A percentile compares a stretch with the other conserved stretches of the same genome.
Evolutionary conservation across 805 yeast genomes (phyloP).

Genomic region (Saturnispora besseyi): DNA sequence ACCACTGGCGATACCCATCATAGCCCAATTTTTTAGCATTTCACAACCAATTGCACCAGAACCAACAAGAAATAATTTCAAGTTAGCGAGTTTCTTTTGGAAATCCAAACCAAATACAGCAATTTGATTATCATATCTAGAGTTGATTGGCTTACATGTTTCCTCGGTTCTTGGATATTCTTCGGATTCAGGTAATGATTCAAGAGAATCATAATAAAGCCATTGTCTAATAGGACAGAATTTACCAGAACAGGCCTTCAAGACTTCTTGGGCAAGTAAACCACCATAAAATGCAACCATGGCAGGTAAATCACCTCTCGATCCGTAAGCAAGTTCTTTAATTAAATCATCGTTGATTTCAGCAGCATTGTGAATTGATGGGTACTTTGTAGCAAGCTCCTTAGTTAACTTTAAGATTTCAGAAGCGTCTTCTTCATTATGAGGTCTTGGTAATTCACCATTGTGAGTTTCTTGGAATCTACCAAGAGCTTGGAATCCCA

Average conservation of each 20-base stretch:
- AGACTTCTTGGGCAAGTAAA: slow-evolving; percentile 89
- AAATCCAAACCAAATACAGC: slow-evolving; percentile 84
- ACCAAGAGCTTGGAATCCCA: slow-evolving; percentile 86
- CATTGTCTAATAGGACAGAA: slow-evolving; percentile 90
- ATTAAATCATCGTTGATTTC: slow-evolving; percentile 56
- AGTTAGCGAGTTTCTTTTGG: slow-evolving; percentile 64
- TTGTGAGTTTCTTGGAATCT: slow-evolving; percentile 56
- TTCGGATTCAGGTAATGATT: slow-evolving; percentile 64
- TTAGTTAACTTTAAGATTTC: slow-evolving; percentile 53
- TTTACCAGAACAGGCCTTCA: slow-evolving; percentile 92
- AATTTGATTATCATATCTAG: slow-evolving; percentile 91
- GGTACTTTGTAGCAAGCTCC: slow-evolving; percentile 48
- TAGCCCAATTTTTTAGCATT: slow-evolving; percentile 96
- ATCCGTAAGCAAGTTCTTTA: slow-evolving; percentile 68
- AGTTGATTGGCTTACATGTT: slow-evolving; percentile 62
- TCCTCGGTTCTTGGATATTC: slow-evolving; percentile 56
- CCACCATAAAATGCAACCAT: slow-evolving; percentile 89
- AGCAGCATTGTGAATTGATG: slow-evolving; percentile 42
- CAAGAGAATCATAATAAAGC: slow-evolving; percentile 89
- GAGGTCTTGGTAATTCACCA: slow-evolving; percentile 68
- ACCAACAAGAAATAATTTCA: slow-evolving; percentile 86
- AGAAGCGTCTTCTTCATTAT: slow-evolving; percentile 62
- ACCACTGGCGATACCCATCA: slow-evolving; percentile 92
- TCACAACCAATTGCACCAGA: slow-evolving; percentile 99
- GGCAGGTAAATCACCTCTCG: slow-evolving; percentile 89